Conservation (phyloP, 306 rosid species). For the Pterocarpus macrocarpus region DNA sequence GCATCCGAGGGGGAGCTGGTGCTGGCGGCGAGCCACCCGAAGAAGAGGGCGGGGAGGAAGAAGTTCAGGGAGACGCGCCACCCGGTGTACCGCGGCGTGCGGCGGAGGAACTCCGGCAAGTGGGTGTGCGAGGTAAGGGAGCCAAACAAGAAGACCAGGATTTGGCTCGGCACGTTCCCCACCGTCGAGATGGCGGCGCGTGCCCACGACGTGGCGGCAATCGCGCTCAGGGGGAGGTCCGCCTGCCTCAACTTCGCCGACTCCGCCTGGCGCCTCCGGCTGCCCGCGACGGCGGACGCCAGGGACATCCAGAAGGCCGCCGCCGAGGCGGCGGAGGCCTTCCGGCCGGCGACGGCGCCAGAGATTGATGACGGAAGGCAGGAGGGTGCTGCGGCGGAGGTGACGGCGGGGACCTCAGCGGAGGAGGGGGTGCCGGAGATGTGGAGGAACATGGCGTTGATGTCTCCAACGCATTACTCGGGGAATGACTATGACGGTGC, state of each 20-base stretch:
- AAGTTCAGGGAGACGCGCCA: conserved; percentile 95
- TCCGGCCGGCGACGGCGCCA: conserved; percentile 55
- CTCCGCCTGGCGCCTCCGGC: conserved; percentile 65
- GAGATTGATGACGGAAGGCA: conserved; percentile 10
- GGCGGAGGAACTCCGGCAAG: conserved; percentile 81
- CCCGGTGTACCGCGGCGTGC: conserved; percentile 79
- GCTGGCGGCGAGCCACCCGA: conserved; percentile 74
- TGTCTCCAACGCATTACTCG: conserved; percentile 57
- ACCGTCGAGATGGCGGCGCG: conserved; percentile 93
- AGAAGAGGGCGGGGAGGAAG: conserved; percentile 94
- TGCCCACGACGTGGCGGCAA: conserved; percentile 91
- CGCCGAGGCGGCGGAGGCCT: conserved; percentile 79
- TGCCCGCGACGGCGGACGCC: conserved; percentile 62
- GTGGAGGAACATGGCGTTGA: conserved; percentile 66
- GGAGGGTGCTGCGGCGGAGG: background rate
- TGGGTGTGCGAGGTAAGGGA: conserved; percentile 95
- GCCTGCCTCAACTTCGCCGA: conserved; percentile 88
- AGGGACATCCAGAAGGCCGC: conserved; percentile 89
- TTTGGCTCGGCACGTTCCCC: conserved; percentile 74
- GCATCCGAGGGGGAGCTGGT: conserved; percentile 51
- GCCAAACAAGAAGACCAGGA: conserved; percentile 83
- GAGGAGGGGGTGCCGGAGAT: conserved; percentile 63
- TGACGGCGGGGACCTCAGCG: conserved; percentile 49
- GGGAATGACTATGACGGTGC: conserved; percentile 35
- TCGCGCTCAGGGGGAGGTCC: conserved; percentile 66